These are phyloP conservation scores for Xylona heveae DNA, from an alignment of 495 filamentous ascomycete species.

Conservation along the genomic window DNA sequence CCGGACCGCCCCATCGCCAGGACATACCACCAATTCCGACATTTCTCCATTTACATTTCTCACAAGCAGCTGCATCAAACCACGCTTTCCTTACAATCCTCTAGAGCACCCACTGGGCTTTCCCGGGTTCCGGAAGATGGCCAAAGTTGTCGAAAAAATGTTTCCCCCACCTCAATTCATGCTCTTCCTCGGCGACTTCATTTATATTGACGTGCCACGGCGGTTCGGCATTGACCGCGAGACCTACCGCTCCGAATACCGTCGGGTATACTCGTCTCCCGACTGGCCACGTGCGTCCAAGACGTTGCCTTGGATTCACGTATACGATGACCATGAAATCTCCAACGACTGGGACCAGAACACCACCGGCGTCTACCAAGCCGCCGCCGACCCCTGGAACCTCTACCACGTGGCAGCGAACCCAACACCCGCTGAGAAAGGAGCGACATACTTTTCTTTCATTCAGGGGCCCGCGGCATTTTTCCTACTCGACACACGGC, in stretches of 20 bases:
- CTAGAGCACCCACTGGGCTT: constrained; percentile 63
- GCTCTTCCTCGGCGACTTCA: constrained; percentile 98
- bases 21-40: constrained; percentile 25
- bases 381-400: constrained; percentile 66
- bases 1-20: constrained; percentile 44
- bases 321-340: constrained; percentile 91
- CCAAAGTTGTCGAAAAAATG: constrained; percentile 28
- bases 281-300: constrained; percentile 52
- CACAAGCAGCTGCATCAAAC: constrained; percentile 78
- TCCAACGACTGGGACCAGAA: constrained; percentile 72
- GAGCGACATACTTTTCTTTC: constrained; percentile 68
- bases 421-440: constrained; percentile 38
- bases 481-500: constrained; percentile 85
- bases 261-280: constrained; percentile 80
- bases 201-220: constrained; percentile 83
- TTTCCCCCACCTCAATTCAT: constrained; percentile 64
- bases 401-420: constrained; percentile 74
- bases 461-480: constrained; percentile 76
- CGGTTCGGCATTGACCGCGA: constrained; percentile 48
- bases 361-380: constrained; percentile 45
- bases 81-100: constrained; percentile 71
- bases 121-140: constrained; percentile 50
- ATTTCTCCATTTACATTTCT: constrained; percentile 62
- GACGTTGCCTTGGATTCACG: constrained; percentile 85
- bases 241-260: constrained; percentile 76